Evolutionary conservation across 352 stramenopile genomes (phyloP), one percentile per base, ranked within the genome.

Genomic region (Phytopythium vexans): DNA sequence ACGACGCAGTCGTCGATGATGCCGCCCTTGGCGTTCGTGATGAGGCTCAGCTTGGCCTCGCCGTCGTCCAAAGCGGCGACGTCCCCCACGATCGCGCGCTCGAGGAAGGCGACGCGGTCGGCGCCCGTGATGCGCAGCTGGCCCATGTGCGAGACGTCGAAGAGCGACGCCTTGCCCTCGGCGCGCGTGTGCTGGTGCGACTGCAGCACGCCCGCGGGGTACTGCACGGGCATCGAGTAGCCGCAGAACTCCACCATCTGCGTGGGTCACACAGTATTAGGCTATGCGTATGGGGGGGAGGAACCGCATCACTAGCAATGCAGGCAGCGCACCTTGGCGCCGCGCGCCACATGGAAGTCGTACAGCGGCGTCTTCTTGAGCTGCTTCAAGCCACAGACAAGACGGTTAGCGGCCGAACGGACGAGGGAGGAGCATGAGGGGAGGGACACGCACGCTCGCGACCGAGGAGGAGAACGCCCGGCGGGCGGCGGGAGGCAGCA

Each of bases 71-170:
- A 64, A 35, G 84, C 77, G 45, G 72, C 74, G 60, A 99, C 86
- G 62, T 99, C 96, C 16, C 91, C 95, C 6, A 99, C 95, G 6
- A 99, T 94, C 32, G 98, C 72, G 49, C 76, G 92, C 74, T 99
- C 96, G 10, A 99, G 69, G 74, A 99, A 99, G 31, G 74, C 64
- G 8, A 90, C 83, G n/a, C 93, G 85, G 72, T 99, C 97, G 21
- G 86, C 86, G 42, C 97, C 97, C 74, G 70, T 92, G 71, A 94
- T 95, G 78, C 76, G 82, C 64, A 90, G 65, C 75, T 99, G 96
- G 35, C 97, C 97, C 97, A 99, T 99, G 81, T 99, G 97, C 36
- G 91, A 98, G 34, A 99, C 97, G 75, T 99, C 97, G 72, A 99
- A 99, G 21, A 99, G 74, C 50, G 87, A 94, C 14, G 94, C 87